Evolutionary conservation across 495 filamentous ascomycete genomes (phyloP).

Genomic region (Podospora didyma): DNA sequence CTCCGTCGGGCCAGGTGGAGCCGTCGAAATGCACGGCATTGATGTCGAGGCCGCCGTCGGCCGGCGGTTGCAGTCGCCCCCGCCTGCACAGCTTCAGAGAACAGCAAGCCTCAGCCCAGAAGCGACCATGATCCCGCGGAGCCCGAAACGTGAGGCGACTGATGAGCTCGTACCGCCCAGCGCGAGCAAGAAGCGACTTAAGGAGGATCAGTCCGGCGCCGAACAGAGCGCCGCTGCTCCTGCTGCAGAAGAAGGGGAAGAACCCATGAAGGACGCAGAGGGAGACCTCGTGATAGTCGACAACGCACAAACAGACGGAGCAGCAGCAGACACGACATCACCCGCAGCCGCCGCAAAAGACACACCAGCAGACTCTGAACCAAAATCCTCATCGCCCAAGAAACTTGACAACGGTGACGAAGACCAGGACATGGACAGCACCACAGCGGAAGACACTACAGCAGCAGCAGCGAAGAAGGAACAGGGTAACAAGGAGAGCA

Average conservation of each 20-base stretch:
- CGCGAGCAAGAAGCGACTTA: constrained; percentile 33
- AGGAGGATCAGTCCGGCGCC: constrained; percentile 22
- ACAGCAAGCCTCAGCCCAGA: not conserved
- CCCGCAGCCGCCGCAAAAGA: not conserved
- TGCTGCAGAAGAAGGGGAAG: constrained; percentile 21
- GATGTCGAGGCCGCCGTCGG: constrained; percentile 53
- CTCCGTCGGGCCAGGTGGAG: constrained; percentile 20
- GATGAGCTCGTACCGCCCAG: constrained; percentile 34
- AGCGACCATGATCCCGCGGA: constrained; percentile 10
- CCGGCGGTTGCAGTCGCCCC: constrained; percentile 29
- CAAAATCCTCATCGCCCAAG: not conserved
- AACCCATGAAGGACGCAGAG: constrained; percentile 12
- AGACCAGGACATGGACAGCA: not conserved
- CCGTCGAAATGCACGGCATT: constrained; percentile 43
- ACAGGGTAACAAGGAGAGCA: not conserved
- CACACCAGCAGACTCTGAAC: not conserved
- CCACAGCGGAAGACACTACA: not conserved
- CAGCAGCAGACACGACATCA: not conserved
- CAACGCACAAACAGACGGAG: constrained; percentile 4
- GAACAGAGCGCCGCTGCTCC: constrained; percentile 12
- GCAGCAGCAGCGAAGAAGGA: not conserved
- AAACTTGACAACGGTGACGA: not conserved
- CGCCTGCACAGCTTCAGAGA: not conserved
- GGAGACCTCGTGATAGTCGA: constrained; percentile 18
- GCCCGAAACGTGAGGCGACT: constrained; percentile 44